Evolutionary conservation across 192 early-diverging fungal genomes (phyloP).

Genomic region (Entophlyctis luteolus): DNA sequence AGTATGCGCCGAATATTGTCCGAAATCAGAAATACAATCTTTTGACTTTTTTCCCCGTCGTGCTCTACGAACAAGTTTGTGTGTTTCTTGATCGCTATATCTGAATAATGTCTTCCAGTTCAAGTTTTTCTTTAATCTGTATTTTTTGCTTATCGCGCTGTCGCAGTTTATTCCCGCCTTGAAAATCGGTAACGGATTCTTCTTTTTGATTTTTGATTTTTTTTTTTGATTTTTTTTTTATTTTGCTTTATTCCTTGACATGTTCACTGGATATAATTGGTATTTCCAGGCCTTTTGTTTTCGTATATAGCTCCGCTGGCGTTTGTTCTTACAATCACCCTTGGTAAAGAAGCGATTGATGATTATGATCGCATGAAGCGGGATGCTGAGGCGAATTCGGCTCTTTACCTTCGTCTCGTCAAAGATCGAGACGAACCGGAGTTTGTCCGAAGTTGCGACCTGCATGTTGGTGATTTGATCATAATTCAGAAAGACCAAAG

Average conservation of each 20-base stretch:
- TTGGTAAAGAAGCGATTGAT: conserved; percentile 87
- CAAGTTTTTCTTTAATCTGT: conserved; percentile 93
- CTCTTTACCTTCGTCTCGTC: conserved; percentile 66
- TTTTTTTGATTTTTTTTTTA: not conserved
- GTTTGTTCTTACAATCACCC: conserved; percentile 87
- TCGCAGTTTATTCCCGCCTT: conserved; percentile 89
- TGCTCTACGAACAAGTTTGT: conserved; percentile 87
- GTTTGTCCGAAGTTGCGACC: conserved; percentile 46
- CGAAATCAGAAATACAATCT: conserved; percentile 92
- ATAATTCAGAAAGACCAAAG: conserved; percentile 81
- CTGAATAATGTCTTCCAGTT: conserved; percentile 54
- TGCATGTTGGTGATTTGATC: conserved; percentile 86
- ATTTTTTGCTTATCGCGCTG: conserved; percentile 86
- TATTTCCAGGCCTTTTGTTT: conserved; percentile 58
- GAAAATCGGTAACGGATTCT: conserved; percentile 59
- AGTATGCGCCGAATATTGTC: conserved; percentile 70
- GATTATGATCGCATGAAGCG: conserved; percentile 65
- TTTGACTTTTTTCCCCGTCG: conserved; percentile 84
- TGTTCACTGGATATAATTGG: conserved; percentile 31
- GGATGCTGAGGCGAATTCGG: conserved; percentile 80
- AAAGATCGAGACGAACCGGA: conserved; percentile 12
- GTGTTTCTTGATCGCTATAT: not conserved
- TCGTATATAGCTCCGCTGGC: conserved; percentile 91
- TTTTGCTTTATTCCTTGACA: conserved; percentile 27
- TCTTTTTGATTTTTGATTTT: no score